Evolutionary conservation across 1,284 basidiomycete species (phyloP).

Genomic region (Cryptococcus amylolentus): DNA sequence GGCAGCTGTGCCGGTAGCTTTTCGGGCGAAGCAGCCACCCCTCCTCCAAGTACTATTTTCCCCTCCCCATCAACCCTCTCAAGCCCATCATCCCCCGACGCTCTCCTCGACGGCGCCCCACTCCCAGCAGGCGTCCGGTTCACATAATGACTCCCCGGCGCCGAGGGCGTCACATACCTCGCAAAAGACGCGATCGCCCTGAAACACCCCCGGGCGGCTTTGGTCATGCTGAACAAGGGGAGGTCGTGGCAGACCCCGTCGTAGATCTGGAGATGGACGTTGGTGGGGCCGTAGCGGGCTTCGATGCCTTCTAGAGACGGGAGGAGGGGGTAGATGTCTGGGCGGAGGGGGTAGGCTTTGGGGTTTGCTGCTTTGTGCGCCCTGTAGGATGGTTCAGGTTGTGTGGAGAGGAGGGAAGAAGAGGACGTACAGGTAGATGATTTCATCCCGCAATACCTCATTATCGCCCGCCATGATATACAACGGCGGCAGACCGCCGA

Average conservation of each 20-base stretch:
- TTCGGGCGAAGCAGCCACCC: no score
- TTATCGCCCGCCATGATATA: constrained; percentile 81
- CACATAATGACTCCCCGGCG: constrained; percentile 25
- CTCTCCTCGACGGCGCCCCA: no score
- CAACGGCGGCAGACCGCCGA: constrained; percentile 87
- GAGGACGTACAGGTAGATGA: constrained; percentile 71
- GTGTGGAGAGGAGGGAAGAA: background rate
- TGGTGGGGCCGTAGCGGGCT: constrained; percentile 62
- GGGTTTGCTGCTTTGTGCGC: constrained; percentile 92
- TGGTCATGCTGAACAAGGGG: constrained; percentile 78
- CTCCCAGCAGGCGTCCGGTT: background rate
- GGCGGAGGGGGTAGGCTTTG: constrained; percentile 63
- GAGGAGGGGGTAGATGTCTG: constrained; percentile 61
- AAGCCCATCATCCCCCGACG: no score
- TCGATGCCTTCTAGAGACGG: constrained; percentile 67
- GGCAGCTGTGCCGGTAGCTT: no score
- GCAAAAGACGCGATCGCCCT: constrained; percentile 50
- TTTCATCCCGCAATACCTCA: constrained; percentile 89
- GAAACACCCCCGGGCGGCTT: constrained; percentile 52
- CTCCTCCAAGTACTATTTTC: no score
- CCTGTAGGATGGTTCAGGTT: no score
- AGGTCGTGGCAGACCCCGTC: constrained; percentile 57
- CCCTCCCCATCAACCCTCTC: no score
- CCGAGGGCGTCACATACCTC: constrained; percentile 46
- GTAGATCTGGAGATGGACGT: constrained; percentile 80